Evolutionary conservation across 345 rosid species (phyloP), one percentile per base, ranked within the genome.

Genomic region (Streptanthus diversifolius): DNA sequence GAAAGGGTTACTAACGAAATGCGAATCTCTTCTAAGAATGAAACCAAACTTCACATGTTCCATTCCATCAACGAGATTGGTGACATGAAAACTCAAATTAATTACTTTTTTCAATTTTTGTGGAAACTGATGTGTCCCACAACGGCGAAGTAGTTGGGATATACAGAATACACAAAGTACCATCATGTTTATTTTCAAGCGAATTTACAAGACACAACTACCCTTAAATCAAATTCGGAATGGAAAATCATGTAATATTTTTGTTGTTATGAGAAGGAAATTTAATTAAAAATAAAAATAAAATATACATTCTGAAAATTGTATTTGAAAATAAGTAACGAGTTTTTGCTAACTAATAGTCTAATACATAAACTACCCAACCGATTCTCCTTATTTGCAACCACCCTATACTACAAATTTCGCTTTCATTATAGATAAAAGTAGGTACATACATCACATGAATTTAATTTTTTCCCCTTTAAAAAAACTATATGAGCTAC

Each of bases 41-140:
- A 63, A 69, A 70, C 75, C 75, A 69, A 70, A 63, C 12, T 54
- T 54, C 30, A 7, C 66, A 76, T 76, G 75, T 76, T 68, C 75
- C 59, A 62, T 76, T 68, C 75, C 59, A 62, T 54, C 65, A 61
- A 69, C 44, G 65, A 69, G 64, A 69, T 54, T 62, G 58, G 75
- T 62, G 70, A 62, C 69, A 68, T 61, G 68, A 51, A 51, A 57
- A 55, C 66, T 18, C 30, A 47, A 73, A 58, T 60, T 18, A 15
- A 37, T 57, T 47, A 12, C 12, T 13, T 25, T 43, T 41, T 41
- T 37, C 52, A 18, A 8, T 39, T 40, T 40, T 62, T 49, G 33
- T 27, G n/a, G n/a, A 62, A 40, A 41, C 70, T 39, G 3, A 19
- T 37, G 52, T 68, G 73, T 48, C 78, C 78, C 56, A 60, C 63